phyloP scores from a whole-genome alignment of 768 basidiomycete species.

The Boletus rufocinnamomeus region DNA sequence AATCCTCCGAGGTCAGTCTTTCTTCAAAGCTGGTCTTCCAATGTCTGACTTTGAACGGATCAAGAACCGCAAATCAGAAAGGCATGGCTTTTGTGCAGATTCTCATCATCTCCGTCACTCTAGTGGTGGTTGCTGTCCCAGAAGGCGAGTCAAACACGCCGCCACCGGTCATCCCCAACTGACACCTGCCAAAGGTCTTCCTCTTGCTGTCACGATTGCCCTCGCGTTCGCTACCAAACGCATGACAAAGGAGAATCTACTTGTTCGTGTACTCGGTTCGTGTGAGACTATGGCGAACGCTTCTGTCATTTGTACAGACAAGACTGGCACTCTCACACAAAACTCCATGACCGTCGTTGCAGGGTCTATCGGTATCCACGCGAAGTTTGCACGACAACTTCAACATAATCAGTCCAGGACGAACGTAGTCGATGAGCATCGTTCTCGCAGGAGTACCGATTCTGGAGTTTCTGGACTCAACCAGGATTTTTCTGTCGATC shows the following conservation, averaged over 20 bases:
- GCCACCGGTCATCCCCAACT: neutral
- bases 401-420: conserved; percentile 69
- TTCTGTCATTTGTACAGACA: conserved; percentile 93
- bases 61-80: conserved; percentile 73
- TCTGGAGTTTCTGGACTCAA: conserved; percentile 42
- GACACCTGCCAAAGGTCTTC: conserved; percentile 59
- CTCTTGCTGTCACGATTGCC: conserved; percentile 94
- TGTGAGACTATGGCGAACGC: conserved; percentile 99
- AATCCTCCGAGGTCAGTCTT: conserved; percentile 54
- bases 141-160: conserved; percentile 51
- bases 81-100: conserved; percentile 92
- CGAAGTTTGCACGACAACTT: conserved; percentile 86
- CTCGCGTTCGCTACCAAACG: conserved; percentile 96
- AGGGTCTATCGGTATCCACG: conserved; percentile 90
- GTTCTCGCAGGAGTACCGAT: conserved; percentile 33
- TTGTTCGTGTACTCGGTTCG: conserved; percentile 93
- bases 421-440: conserved; percentile 62
- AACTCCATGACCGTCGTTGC: conserved; percentile 97
- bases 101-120: conserved; percentile 90
- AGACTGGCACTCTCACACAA: conserved; percentile 95
- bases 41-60: conserved; percentile 10
- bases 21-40: neutral
- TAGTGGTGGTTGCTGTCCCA: conserved; percentile 88
- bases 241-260: conserved; percentile 94
- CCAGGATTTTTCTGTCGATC: conserved; percentile 87